These are phyloP conservation scores for Lachancea sp. DNA, from an alignment of 805 yeast species.

Conservation along the genomic window DNA sequence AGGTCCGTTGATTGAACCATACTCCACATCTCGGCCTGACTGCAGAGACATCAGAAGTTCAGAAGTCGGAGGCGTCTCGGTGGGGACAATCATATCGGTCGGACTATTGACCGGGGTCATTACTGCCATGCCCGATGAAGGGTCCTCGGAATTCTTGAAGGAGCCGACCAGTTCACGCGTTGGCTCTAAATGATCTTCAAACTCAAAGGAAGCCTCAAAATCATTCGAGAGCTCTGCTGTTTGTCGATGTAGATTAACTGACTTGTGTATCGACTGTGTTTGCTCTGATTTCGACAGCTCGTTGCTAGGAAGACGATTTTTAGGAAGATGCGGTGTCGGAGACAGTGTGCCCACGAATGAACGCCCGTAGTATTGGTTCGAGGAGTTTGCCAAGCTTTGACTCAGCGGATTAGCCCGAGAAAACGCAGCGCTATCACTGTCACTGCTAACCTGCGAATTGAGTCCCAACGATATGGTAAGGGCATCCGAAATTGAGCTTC, in stretches of 20 bases:
- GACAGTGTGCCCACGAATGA: conserved; percentile 27
- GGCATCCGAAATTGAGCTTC: conserved; percentile 25
- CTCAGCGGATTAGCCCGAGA: conserved; percentile 2
- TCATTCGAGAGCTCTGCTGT: conserved; percentile 31
- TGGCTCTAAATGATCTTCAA: conserved; percentile 2
- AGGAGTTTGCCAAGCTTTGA: neutral
- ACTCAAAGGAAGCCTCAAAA: conserved; percentile 16
- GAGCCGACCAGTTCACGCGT: neutral
- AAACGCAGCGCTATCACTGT: neutral
- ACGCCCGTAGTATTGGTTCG: conserved; percentile 21
- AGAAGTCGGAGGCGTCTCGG: neutral
- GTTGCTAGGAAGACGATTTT: conserved; percentile 1
- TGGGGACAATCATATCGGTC: neutral
- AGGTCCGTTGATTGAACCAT: conserved; percentile 1
- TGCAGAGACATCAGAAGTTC: neutral
- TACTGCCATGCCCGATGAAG: neutral
- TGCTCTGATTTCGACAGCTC: conserved; percentile 4
- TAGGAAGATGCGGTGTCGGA: conserved; percentile 13
- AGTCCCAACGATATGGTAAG: conserved; percentile 29
- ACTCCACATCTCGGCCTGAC: conserved; percentile 3
- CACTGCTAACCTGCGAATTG: conserved; percentile 15
- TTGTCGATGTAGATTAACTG: conserved; percentile 27
- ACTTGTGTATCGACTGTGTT: conserved; percentile 20
- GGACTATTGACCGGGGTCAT: conserved; percentile 2
- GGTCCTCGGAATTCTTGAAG: neutral